Evolutionary conservation across 2,329 filamentous ascomycete genomes (phyloP).

Genomic region (Hysterium pulicare): DNA sequence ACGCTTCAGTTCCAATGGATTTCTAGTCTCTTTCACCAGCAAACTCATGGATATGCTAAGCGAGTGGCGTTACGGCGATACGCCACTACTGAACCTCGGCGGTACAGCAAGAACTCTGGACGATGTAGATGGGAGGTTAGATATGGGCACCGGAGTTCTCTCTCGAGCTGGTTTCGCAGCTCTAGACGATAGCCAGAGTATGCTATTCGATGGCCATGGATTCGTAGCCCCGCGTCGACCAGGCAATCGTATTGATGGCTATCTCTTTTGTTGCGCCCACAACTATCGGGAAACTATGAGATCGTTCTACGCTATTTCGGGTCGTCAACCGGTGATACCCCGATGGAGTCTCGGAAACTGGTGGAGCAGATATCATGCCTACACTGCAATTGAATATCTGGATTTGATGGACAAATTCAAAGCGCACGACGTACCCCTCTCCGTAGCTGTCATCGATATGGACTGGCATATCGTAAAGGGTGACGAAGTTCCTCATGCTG

Average conservation of each 20-base stretch:
- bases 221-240: conserved; percentile 44
- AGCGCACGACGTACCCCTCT: conserved; percentile 47
- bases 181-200: conserved; percentile 50
- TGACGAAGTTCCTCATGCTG: conserved; percentile 31
- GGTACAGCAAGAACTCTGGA: conserved; percentile 51
- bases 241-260: conserved; percentile 51
- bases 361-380: conserved; percentile 59
- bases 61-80: conserved; percentile 27
- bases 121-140: conserved; percentile 44
- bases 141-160: conserved; percentile 46
- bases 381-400: conserved; percentile 50
- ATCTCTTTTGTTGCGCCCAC: conserved; percentile 53
- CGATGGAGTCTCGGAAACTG: conserved; percentile 57
- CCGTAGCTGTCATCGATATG: conserved; percentile 58
- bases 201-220: conserved; percentile 51
- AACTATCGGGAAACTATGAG: conserved; percentile 50
- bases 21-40: conserved; percentile 39
- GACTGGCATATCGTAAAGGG: conserved; percentile 58
- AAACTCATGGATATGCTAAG: conserved; percentile 48
- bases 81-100: too few species aligned
- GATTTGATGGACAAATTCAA: conserved; percentile 52
- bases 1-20: conserved; percentile 46
- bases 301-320: conserved; percentile 50
- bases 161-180: conserved; percentile 45
- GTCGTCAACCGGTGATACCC: conserved; percentile 49